Base-by-base conservation (phyloP, 495 filamentous ascomycete genomes). In the Jackrogersella minutella region DNA sequence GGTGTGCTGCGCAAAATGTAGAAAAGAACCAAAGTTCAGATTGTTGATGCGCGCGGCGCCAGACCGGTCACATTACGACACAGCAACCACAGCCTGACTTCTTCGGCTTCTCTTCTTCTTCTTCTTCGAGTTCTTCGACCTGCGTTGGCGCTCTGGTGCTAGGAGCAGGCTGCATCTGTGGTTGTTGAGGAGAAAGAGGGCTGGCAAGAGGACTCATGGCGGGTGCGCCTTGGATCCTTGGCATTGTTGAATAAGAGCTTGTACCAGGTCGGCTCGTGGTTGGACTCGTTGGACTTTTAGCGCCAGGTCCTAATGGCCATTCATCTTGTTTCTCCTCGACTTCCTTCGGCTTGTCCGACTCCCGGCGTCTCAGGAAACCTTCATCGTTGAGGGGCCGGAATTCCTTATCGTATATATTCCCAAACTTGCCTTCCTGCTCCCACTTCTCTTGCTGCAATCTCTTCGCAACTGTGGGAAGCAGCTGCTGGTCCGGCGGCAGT, bases 361-460 rank as follows among this genome's bases (percentile, higher is more conserved):
- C 79, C 1, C 83, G 81, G 3, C 80, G 83, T 51, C 84, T 81
- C 16, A 75, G 58, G 43, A 81, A 80, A 14, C 77, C 75, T 54
- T 83, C 80, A 43, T 85, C 81, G 16, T 90, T 91, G 30, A 97
- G 80, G 26, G 92, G 89, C 22, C 87, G 86, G 79, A 96, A 91
- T 68, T 95, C 86, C 63, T 86, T 88, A 74, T 96, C 93, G 74
- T 94, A 96, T 28, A 88, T 84, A 44, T 83, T 90, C 4, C 90
- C 91, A 61, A 88, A 88, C 51, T 90, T 91, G 49, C 93, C 93
- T 77, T 97, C 93, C 68, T 87, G 88, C 77, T 93, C 93, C 93
- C 92, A 96, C 73, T 95, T 92, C 74, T 97, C 92, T 80, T 97
- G 95, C 73, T 93, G 90, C 77, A 98, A 83, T 63, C 90, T 86